phyloP scores from a whole-genome alignment of 2,329 filamentous ascomycete genomes.

The Aspergillus neotritici region DNA sequence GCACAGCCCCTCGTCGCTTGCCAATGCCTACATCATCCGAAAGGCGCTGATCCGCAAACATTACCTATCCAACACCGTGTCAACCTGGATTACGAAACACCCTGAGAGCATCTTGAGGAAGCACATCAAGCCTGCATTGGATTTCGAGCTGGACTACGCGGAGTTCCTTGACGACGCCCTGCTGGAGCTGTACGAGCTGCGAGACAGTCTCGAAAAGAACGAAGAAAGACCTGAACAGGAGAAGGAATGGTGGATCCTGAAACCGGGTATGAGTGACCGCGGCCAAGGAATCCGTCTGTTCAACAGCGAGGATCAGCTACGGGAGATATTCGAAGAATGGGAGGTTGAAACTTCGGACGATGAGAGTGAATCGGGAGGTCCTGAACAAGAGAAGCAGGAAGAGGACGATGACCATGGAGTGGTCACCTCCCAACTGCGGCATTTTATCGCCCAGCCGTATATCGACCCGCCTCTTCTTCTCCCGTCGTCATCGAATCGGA shows the following conservation, averaged over 20 bases:
- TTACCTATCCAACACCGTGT: conserved; percentile 76
- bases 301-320: conserved; percentile 75
- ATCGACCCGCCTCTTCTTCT: conserved; percentile 81
- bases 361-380: conserved; percentile 30
- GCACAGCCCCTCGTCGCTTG: conserved; percentile 57
- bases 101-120: conserved; percentile 62
- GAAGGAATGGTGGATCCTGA: conserved; percentile 93
- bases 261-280: conserved; percentile 94
- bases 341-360: conserved; percentile 61
- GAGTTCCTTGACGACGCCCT: conserved; percentile 94
- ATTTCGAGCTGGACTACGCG: conserved; percentile 92
- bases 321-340: conserved; percentile 85
- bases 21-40: conserved; percentile 90
- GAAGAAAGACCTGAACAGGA: conserved; percentile 56
- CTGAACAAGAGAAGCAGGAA: conserved; percentile 35
- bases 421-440: conserved; percentile 82
- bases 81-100: conserved; percentile 80
- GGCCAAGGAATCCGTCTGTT: conserved; percentile 92
- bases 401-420: conserved; percentile 48
- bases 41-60: conserved; percentile 97
- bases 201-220: conserved; percentile 70
- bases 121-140: conserved; percentile 71
- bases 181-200: conserved; percentile 80
- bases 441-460: conserved; percentile 94
- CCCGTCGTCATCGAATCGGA: conserved; percentile 57